A percentile compares a stretch with the other conserved stretches of the same genome.
These are phyloP conservation scores for Cicer pinnatifidum DNA, from an alignment of 306 rosid species.

Conservation along the genomic window DNA sequence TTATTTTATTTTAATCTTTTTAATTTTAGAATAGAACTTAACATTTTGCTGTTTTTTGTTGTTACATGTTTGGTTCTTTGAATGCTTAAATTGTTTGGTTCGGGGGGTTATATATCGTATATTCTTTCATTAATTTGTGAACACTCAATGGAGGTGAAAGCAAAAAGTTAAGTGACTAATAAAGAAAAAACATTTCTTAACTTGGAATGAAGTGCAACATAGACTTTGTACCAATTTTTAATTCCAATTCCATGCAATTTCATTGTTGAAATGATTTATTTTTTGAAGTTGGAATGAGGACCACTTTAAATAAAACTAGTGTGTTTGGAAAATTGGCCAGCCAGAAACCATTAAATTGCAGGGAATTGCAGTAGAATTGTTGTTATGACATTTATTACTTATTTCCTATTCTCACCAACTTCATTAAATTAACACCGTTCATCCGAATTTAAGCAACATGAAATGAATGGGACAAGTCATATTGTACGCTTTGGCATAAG, in stretches of 20 bases:
- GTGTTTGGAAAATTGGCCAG: conserved; percentile 37
- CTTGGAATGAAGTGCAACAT: conserved; percentile 33
- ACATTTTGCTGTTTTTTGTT: conserved; percentile 35
- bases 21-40: conserved; percentile 27
- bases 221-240: conserved; percentile 40
- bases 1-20: not conserved
- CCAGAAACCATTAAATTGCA: conserved; percentile 42
- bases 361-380: conserved; percentile 47
- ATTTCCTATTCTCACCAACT: conserved; percentile 50
- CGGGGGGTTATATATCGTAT: not conserved
- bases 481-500: not conserved
- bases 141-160: conserved; percentile 24
- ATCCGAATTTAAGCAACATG: conserved; percentile 29
- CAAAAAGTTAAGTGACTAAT: not conserved
- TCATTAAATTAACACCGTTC: conserved; percentile 44
- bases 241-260: conserved; percentile 58
- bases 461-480: conserved; percentile 19
- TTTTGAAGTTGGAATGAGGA: conserved; percentile 63
- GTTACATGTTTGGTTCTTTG: conserved; percentile 5
- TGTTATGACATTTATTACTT: conserved; percentile 46
- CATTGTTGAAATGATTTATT: conserved; percentile 73
- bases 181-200: conserved; percentile 10
- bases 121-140: conserved; percentile 20
- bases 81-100: conserved; percentile 23
- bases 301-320: conserved; percentile 52